Conservation (phyloP, 2,329 filamentous ascomycete species). For the Colletotrichum plurivorum region DNA sequence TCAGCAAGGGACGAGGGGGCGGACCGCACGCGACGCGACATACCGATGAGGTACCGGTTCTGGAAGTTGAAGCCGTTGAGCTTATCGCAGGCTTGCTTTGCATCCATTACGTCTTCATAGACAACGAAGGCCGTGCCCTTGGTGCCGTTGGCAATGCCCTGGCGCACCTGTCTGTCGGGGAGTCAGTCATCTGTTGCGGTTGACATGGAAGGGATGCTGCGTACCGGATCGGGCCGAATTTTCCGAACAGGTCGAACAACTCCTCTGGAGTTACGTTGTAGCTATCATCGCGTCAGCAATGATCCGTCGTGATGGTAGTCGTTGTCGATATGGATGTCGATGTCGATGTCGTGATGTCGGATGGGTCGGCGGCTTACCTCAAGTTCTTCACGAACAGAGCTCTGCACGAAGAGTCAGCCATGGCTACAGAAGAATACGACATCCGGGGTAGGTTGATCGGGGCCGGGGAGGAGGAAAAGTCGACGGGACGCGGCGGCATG, state of each 20-base stretch:
- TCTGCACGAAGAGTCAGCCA: slow-evolving; percentile 67
- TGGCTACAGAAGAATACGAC: slow-evolving; percentile 17
- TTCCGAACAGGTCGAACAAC: slow-evolving; percentile 98
- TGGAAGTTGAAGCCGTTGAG: slow-evolving; percentile 99
- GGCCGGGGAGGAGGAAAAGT: slow-evolving; percentile 2
- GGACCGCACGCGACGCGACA: slow-evolving; percentile 54
- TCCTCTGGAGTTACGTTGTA: slow-evolving; percentile 99
- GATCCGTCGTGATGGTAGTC: slow-evolving; percentile 31
- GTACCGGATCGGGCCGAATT: slow-evolving; percentile 95
- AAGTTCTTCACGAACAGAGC: slow-evolving; percentile 99
- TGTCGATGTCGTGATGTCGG: slow-evolving; percentile 65
- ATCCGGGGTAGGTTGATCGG: slow-evolving; percentile 8
- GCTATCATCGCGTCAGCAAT: slow-evolving; percentile 63
- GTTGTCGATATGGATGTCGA: slow-evolving; percentile 64
- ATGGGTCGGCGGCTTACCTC: slow-evolving; percentile 78
- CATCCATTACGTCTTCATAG: slow-evolving; percentile 99
- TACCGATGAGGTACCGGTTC: slow-evolving; percentile 98
- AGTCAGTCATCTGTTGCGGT: slow-evolving; percentile 28
- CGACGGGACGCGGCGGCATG: slow-evolving; percentile 19
- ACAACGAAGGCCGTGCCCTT: slow-evolving; percentile 99
- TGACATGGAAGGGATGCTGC: slow-evolving; percentile 47
- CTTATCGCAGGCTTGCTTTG: slow-evolving; percentile 99
- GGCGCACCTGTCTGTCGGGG: slow-evolving; percentile 87
- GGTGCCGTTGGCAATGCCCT: slow-evolving; percentile 96
- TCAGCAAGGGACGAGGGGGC: slow-evolving; percentile 15